These are phyloP conservation scores for Phytophthora pinifolia DNA, from an alignment of 352 stramenopile genomes.

Conservation along the genomic window DNA sequence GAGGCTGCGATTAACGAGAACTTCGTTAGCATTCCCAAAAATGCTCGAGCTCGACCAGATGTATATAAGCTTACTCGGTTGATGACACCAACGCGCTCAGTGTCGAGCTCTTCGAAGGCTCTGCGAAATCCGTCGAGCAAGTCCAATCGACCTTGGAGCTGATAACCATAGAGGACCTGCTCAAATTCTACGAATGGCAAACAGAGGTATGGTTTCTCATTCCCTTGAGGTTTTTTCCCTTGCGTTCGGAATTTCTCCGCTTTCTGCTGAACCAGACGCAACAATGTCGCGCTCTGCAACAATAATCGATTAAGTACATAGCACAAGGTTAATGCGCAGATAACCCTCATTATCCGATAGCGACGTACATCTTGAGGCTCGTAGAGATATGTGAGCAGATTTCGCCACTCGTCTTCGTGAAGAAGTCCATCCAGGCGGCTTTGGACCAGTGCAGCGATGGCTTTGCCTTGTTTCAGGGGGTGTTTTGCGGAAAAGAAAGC, in stretches of 20 bases:
- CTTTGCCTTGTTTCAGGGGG: slow-evolving; percentile 64
- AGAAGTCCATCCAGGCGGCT: slow-evolving; percentile 39
- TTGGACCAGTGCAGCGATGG: slow-evolving; percentile 51
- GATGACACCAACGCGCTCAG: slow-evolving; percentile 61
- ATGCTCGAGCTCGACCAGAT: neutral
- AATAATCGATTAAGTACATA: slow-evolving; percentile 1
- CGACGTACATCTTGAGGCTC: slow-evolving; percentile 62
- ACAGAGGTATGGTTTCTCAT: slow-evolving; percentile 18
- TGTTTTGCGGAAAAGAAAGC: slow-evolving; percentile 70
- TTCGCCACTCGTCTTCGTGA: slow-evolving; percentile 66
- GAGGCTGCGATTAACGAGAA: slow-evolving; percentile 22
- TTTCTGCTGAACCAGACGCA: slow-evolving; percentile 48
- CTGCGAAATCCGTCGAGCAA: slow-evolving; percentile 57
- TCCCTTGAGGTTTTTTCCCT: slow-evolving; percentile 11
- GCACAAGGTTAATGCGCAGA: neutral
- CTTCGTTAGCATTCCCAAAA: neutral
- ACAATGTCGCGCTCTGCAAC: slow-evolving; percentile 42
- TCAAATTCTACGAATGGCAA: slow-evolving; percentile 65
- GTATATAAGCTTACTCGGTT: slow-evolving; percentile 27
- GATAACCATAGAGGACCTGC: slow-evolving; percentile 73
- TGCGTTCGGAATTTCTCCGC: slow-evolving; percentile 33
- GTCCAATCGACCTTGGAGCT: slow-evolving; percentile 63
- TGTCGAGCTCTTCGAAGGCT: slow-evolving; percentile 51
- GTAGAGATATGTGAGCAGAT: slow-evolving; percentile 79
- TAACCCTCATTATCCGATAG: neutral